Base-by-base conservation (phyloP, 2,329 filamentous ascomycete species). In the Epichloe aotearoae region DNA sequence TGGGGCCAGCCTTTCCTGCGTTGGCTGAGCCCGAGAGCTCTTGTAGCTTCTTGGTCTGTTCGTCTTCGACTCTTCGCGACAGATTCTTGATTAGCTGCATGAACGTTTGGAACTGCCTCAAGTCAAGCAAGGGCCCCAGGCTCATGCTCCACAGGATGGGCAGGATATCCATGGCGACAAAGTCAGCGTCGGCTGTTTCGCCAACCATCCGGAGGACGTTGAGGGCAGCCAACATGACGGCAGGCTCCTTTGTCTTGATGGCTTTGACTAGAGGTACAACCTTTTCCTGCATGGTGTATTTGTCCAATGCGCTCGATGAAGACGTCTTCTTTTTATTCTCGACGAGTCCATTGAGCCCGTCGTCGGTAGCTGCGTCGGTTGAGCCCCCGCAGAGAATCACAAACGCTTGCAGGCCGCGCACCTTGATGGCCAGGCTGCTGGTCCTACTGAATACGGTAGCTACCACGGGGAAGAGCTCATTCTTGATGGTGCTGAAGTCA, bases 231-330 rank as follows among this genome's bases (percentile, higher is more conserved):
- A 97, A 86, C 87, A 97, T 97, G 10, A 98, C 93, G 7, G 89
- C 90, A 0, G 93, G 93, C 65, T 98, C 93, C 64, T 95, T 97
- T 0, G 93, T 98, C 68, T 95, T 97, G 70, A 98, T 97, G 2
- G 76, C 89, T 61, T 87, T 89, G 54, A 98, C 75, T 4, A 97
- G 71, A 0, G 93, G 93, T 0, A 97, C 79, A 36, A 98, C 86
- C 71, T 96, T 97, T 64, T 98, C 93, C 65, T 98, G 93, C 70
- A 98, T 91, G 0, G 93, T 97, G 62, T 93, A 97, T 66, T 97
- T 97, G 70, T 98, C 93, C 30, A 98, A 73, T 3, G 91, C 90
- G 2, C 82, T 88, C 1, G 84, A 84, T 1, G 79, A 85, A 3
- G 77, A 78, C 2, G 76, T 71, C 62, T 83, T 83, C 52, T 79